Base-by-base conservation (phyloP, 169 alveolate genomes). In the Plasmodium knowlesi region DNA sequence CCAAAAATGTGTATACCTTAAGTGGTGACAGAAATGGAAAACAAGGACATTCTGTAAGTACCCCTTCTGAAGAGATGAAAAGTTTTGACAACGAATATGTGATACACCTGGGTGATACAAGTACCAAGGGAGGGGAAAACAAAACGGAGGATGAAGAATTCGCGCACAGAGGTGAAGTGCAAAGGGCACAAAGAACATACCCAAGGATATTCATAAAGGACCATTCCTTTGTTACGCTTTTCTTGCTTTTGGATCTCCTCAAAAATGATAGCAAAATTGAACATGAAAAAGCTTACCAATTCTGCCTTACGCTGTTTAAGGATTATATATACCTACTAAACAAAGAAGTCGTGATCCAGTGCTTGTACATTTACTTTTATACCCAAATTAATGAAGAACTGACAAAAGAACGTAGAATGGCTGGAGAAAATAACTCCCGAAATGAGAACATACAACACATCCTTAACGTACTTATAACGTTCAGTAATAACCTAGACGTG, bases 401-500 rank as follows among this genome's bases (percentile, higher is more conserved):
- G 30, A 1, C 71, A 57, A 25, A 72, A n/a, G 70, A 74, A 72
- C 74, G 50, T 28, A 12, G 6, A 2, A 10, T 37, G 32, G 34
- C 30, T 10, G 37, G 32, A 57, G 30, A 39, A 54, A 88, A 88
- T 25, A 78, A 50, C 32, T 22, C 32, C 53, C 70, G 10, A n/a
- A 6, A 88, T 78, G 89, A 88, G 25, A 19, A 80, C 12, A 53
- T 91, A 34, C 30, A 71, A 19, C 73, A 91, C 41, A 67, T 91
- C 19, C 54, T 82, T 16, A 72, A 91, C 57, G 43, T 91, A 25
- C 81, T 91, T 46, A 91, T 91, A 74, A 81, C 92, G 10, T 91
- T 91, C 61, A 91, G 71, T 46, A 84, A 91, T 71, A 91, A 71
- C 67, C 50, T 91, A 91, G 92, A 91, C 30, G 76, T 91, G n/a